Evolutionary conservation across 805 yeast genomes (phyloP), one percentile per base, ranked within the genome.

Genomic region (Yamadazyma nakazawae): DNA sequence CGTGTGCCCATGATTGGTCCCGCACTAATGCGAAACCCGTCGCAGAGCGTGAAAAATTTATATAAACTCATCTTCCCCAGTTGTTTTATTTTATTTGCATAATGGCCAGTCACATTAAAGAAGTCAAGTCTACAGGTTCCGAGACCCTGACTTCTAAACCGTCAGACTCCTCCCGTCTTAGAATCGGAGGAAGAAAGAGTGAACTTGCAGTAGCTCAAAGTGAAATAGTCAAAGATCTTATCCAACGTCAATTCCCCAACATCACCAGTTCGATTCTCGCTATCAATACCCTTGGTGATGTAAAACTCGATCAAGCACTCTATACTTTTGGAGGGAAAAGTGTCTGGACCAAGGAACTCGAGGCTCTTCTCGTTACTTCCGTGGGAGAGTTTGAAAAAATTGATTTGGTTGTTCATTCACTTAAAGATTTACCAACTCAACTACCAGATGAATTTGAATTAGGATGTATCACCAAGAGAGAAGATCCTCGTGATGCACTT

Each of bases 301-400:
- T 88, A 60, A 84, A 86, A 26, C 94, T 82, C 61, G 79, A 76
- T 60, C 84, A 81, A 61, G 97, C 99, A 7, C 73, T 94, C 42
- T 94, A 92, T 65, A 80, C 96, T 3, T 94, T 94, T 67, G 98
- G 97, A 37, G 99, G 99, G 21, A 94, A 94, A 64, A 82, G 97
- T 0, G 66, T 94, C 19, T 94, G 99, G 99, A 94, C 99, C 2
- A 87, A 88, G 61, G 99, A 94, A 66, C 74, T 94, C 47, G 99
- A 94, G 67, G 83, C 82, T 19, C 69, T 90, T 41, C 70, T 92
- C 34, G 75, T 85, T 53, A 78, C 78, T 51, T 72, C 77, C 39
- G 75, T 81, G 21, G 91, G 85, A 25, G 71, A 67, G 40, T 82
- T 74, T 55, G 83, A 85, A 44, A 75, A 82, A 66, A 73, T 92